Conservation (phyloP, 2,329 filamentous ascomycete genomes). For the Xenosphaeropsis pyriputrescens region DNA sequence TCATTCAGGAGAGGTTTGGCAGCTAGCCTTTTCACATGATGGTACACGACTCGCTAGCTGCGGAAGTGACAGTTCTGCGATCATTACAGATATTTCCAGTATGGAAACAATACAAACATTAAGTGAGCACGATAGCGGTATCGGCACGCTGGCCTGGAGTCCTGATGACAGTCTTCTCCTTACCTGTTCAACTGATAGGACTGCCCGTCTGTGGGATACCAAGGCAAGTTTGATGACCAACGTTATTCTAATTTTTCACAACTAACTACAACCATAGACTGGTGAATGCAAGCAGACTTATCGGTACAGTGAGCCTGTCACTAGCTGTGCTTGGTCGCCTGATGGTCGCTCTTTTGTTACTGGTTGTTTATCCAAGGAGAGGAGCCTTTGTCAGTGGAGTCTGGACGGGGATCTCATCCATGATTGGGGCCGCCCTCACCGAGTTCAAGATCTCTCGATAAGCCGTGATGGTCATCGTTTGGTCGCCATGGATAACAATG, state of each 20-base stretch:
- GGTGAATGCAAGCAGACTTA: conserved; percentile 29
- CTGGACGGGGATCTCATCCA: conserved; percentile 44
- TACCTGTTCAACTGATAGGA: conserved; percentile 63
- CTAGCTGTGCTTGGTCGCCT: conserved; percentile 76
- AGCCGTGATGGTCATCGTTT: conserved; percentile 69
- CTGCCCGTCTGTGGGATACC: conserved; percentile 62
- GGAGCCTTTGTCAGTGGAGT: conserved; percentile 58
- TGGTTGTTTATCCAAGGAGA: conserved; percentile 54
- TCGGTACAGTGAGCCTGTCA: conserved; percentile 66
- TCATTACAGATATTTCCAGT: conserved; percentile 66
- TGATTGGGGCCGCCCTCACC: conserved; percentile 55
- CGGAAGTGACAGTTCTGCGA: conserved; percentile 57
- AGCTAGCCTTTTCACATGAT: conserved; percentile 78
- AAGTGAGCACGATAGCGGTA: conserved; percentile 50
- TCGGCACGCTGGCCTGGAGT: conserved; percentile 80
- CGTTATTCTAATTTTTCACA: too few species aligned
- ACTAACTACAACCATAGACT: conserved; percentile 26
- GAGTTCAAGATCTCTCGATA: conserved; percentile 75
- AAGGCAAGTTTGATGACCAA: conserved; percentile 30
- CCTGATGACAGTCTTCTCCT: conserved; percentile 80
- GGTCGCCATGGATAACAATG: conserved; percentile 59
- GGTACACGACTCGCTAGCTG: conserved; percentile 72
- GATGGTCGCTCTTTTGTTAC: conserved; percentile 68
- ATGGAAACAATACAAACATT: conserved; percentile 52
- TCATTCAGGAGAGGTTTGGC: conserved; percentile 79